Percentiles rank a stretch among this genome's conserved stretches.
phyloP scores from a whole-genome alignment of 176 grass and related monocot genomes.

The bread wheat (Triticum aestivum) region IWGSC_CS_RefSeq_v2.1 NC_057803.1:732362782-732363281 shows the following conservation, averaged over 20 bases:
- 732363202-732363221: background rate
- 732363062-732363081: too few relatives aligned
- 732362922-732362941: background rate
- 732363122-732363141: background rate
- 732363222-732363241: background rate
- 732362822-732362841: background rate
- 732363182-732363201: background rate
- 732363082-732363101: background rate
- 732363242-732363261: background rate
- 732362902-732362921: background rate
- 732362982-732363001: constrained; percentile 4
- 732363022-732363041: too few relatives aligned
- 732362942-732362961: background rate
- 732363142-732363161: background rate
- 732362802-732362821: background rate
- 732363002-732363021: background rate
- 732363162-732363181: too few relatives aligned
- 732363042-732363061: too few relatives aligned
- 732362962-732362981: background rate
- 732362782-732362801: background rate
- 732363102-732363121: background rate
- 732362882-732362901: constrained; percentile 26
- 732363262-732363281: constrained; percentile 17
- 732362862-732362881: background rate
- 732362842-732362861: background rate